Evolutionary conservation across 345 rosid species (phyloP).

Genomic region (Citrus trifoliata): DNA sequence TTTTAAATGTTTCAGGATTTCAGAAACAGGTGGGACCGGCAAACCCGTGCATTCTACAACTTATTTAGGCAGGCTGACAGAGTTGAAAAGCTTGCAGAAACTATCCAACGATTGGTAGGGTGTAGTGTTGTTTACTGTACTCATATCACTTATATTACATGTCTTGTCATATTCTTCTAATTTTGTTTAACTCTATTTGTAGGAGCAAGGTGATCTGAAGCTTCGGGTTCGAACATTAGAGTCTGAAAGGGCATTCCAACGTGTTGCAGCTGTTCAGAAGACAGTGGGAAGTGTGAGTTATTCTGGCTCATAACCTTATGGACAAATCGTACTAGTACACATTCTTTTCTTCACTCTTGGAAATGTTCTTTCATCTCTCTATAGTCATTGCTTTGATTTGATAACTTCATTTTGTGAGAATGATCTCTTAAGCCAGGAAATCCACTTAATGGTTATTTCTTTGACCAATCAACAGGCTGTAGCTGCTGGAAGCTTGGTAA

Average conservation of each 20-base stretch:
- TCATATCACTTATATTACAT: not conserved
- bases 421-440: not conserved
- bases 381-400: not conserved
- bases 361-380: not conserved
- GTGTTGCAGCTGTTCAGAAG: constrained; percentile 91
- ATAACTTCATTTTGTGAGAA: not conserved
- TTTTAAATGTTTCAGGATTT: constrained; percentile 57
- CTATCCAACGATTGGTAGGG: constrained; percentile 78
- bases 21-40: constrained; percentile 92
- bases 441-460: not conserved
- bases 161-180: not conserved
- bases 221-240: constrained; percentile 90
- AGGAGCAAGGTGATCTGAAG: constrained; percentile 99
- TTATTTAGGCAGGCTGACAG: constrained; percentile 96
- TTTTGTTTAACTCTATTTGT: constrained; percentile 14
- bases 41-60: constrained; percentile 88
- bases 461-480: constrained; percentile 62
- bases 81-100: constrained; percentile 85
- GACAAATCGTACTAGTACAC: not conserved
- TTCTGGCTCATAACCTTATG: not conserved
- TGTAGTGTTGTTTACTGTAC: not conserved
- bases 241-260: constrained; percentile 95
- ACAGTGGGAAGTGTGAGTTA: constrained; percentile 87
- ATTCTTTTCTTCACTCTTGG: not conserved
- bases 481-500: constrained; percentile 92